Evolutionary conservation across 2,329 filamentous ascomycete species (phyloP).

Genomic region (Colletotrichum falcatum): DNA sequence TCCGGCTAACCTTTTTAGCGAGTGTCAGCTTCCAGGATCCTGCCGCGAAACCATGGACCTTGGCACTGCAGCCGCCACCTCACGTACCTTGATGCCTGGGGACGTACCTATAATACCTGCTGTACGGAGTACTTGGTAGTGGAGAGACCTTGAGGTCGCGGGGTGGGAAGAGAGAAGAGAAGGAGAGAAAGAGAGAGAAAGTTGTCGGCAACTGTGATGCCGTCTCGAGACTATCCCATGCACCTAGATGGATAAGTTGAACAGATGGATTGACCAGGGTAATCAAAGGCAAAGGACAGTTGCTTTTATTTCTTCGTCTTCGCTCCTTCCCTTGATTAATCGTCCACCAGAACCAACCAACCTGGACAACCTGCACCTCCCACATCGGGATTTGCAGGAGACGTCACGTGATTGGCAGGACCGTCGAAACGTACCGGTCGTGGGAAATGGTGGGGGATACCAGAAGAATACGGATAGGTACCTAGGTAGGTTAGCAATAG

Average conservation of each 20-base stretch:
- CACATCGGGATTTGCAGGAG: background rate
- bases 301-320: conserved; percentile 12
- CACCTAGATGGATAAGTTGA: background rate
- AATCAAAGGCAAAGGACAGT: background rate
- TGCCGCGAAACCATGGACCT: conserved; percentile 17
- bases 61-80: no score
- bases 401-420: background rate
- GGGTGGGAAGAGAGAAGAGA: background rate
- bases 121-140: background rate
- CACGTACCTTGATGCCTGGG: no score
- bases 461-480: no score
- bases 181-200: background rate
- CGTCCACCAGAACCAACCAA: background rate
- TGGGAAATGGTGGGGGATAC: background rate
- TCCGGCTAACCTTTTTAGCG: conserved; percentile 38
- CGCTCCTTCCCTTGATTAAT: conserved; percentile 4
- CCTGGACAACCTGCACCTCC: conserved; percentile 5
- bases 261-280: background rate
- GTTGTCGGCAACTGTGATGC: background rate
- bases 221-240: background rate
- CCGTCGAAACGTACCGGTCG: background rate
- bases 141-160: background rate
- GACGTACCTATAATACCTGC: background rate
- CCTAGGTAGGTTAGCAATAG: no score
- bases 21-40: conserved; percentile 38